Percentiles rank a stretch among this genome's conserved stretches.
Conservation (phyloP, 768 basidiomycete species). For the Pisolithus sp. region DNA sequence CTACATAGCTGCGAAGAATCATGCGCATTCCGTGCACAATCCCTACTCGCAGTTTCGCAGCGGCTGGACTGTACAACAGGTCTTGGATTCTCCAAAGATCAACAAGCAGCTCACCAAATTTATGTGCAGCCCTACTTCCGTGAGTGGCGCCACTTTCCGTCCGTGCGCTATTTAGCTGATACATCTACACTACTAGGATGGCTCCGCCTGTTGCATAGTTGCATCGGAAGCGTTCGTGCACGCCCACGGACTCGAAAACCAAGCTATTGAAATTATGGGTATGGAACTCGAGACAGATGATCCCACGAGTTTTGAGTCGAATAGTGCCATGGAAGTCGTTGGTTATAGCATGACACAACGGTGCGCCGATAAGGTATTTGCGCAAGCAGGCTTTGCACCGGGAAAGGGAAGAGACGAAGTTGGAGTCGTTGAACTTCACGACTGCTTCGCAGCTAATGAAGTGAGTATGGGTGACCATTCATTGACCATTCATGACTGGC, state of each 20-base stretch:
- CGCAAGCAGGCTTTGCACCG: constrained; percentile 59
- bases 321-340: constrained; percentile 74
- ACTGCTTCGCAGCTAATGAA: constrained; percentile 82
- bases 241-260: constrained; percentile 67
- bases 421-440: constrained; percentile 82
- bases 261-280: constrained; percentile 78
- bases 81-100: constrained; percentile 61
- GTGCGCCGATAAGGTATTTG: constrained; percentile 64
- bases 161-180: not conserved
- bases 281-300: constrained; percentile 63
- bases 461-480: constrained; percentile 28
- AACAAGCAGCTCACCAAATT: constrained; percentile 70
- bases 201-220: constrained; percentile 70
- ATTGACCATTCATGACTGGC: not conserved
- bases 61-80: constrained; percentile 69
- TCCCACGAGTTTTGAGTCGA: constrained; percentile 55
- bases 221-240: constrained; percentile 78
- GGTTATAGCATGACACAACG: constrained; percentile 72
- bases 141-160: constrained; percentile 17
- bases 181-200: constrained; percentile 41
- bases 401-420: constrained; percentile 65
- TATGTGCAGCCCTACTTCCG: constrained; percentile 86
- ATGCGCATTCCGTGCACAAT: constrained; percentile 74
- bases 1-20: constrained; percentile 69
- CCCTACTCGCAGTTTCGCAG: constrained; percentile 83